Base-by-base conservation (phyloP, 306 rosid species). In the Dryas drummondii region DNA sequence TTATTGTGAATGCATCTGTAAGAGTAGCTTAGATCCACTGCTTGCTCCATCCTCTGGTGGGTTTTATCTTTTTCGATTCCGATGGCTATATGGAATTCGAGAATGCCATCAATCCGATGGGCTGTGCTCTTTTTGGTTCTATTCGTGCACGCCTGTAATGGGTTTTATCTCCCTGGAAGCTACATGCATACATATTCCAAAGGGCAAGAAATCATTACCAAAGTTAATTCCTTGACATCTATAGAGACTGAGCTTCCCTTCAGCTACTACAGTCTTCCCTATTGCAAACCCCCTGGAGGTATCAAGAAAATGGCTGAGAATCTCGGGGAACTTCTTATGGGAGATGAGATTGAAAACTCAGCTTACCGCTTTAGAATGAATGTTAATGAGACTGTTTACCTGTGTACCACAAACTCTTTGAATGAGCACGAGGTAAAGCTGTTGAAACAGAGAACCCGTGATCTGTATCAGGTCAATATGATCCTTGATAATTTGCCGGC, bases 161-260 rank as follows among this genome's bases (percentile, higher is more conserved):
- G 89, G 40, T 94, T 94, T 82, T 94, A 91, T 78, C 96, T 94
- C 5, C 98, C 98, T 0, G 98, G 96, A 54, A 94, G 96, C 82
- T 94, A 91, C 90, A 89, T 91, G 96, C 89, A 91, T 71, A 90
- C 92, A 2, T 94, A 91, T 84, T 79, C 94, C n/a, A 64, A 74
- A 50, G 86, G 81, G 70, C 87, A 87, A 47, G 11, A 5, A 5
- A 91, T 93, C 61, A 72, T n/a, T 68, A 89, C 94, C 22, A 93
- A 93, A 79, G 94, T 93, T 64, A 89, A 93, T 87, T 93, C 98
- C 59, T 82, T 93, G 90, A 93, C 98, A 60, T 93, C 98, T 69
- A 93, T 93, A 57, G 98, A 93, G 77, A 93, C 98, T 4, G 97
- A 93, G 89, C 92, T 93, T 73, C 98, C 98, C 51, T 94, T 89